Conservation (phyloP, 345 rosid species). For the Turritis glabra region DNA sequence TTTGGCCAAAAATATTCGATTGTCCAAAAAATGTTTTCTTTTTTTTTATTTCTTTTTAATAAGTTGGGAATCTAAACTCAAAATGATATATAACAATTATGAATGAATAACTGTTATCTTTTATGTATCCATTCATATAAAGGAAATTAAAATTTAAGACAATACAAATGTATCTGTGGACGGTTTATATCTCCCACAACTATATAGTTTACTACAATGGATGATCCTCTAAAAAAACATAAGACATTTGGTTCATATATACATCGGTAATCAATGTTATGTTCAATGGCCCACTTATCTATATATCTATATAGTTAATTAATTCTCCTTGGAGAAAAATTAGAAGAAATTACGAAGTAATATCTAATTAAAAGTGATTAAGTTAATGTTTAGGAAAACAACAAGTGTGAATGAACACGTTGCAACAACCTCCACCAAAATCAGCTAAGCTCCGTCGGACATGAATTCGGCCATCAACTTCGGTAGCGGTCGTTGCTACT, state of each 20-base stretch:
- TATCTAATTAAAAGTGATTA: background rate
- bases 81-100: background rate
- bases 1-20: background rate
- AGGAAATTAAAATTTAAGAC: background rate
- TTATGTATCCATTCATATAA: background rate
- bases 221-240: background rate
- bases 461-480: background rate
- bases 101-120: background rate
- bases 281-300: background rate
- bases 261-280: slow-evolving; percentile 6
- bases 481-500: background rate
- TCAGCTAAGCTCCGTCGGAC: slow-evolving; percentile 31
- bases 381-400: slow-evolving; percentile 32
- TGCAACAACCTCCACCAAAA: slow-evolving; percentile 37
- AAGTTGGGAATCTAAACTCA: background rate
- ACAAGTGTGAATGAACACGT: slow-evolving; percentile 25
- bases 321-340: background rate
- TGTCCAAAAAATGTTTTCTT: background rate
- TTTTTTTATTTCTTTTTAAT: background rate
- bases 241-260: background rate
- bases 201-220: background rate
- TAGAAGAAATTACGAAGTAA: background rate
- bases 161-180: background rate
- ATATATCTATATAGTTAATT: background rate
- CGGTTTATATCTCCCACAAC: background rate